Evolutionary conservation across 148 eudicot genomes (phyloP).

Genomic region (Rheum nobile): DNA sequence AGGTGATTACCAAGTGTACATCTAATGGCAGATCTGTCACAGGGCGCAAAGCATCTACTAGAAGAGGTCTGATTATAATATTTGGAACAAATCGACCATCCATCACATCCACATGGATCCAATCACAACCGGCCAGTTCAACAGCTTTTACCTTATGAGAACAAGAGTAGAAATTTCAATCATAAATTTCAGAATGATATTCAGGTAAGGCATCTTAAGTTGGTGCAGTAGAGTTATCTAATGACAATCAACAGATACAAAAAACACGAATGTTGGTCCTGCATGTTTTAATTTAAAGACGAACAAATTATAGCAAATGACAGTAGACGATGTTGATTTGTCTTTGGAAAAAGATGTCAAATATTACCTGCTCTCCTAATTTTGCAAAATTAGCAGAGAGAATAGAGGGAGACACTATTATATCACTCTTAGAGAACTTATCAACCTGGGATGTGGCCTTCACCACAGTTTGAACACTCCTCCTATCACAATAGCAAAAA

Average conservation of each 20-base stretch:
- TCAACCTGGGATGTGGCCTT: constrained; percentile 88
- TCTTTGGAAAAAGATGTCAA: neutral
- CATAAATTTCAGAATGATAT: neutral
- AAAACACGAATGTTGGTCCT: no score
- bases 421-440: constrained; percentile 84
- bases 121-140: constrained; percentile 97
- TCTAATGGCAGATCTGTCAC: constrained; percentile 96
- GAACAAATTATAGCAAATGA: neutral
- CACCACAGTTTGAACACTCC: constrained; percentile 44
- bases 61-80: constrained; percentile 92
- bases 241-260: no score
- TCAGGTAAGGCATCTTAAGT: neutral
- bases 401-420: constrained; percentile 96
- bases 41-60: constrained; percentile 93
- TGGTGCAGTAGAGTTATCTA: no score
- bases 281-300: neutral
- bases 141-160: constrained; percentile 79
- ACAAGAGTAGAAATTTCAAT: constrained; percentile 11
- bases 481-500: constrained; percentile 28
- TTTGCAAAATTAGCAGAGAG: constrained; percentile 93
- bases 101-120: constrained; percentile 99
- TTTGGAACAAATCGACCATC: constrained; percentile 98
- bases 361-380: constrained; percentile 90
- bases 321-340: neutral
- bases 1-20: constrained; percentile 72